phyloP scores from a whole-genome alignment of 2,329 filamentous ascomycete species.

The Aspergillus quadricinctus region DNA sequence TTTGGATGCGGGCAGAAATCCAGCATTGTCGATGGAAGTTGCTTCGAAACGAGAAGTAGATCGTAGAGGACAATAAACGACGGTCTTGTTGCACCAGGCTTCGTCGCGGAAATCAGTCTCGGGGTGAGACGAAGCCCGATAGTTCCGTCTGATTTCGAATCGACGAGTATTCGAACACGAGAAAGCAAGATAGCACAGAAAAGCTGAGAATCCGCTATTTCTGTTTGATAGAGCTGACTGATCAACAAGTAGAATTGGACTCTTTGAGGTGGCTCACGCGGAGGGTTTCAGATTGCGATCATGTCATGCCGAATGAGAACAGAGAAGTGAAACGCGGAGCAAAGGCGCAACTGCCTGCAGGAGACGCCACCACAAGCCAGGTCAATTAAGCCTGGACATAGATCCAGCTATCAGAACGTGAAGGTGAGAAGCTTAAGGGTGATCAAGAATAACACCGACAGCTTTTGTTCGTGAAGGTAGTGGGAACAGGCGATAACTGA shows the following conservation, averaged over 20 bases:
- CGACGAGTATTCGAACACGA: conserved; percentile 5
- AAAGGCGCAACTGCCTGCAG: not conserved
- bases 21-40: conserved; percentile 18
- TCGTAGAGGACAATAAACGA: not conserved
- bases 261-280: not conserved
- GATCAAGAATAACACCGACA: not conserved
- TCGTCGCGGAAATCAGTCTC: conserved; percentile 1
- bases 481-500: not conserved
- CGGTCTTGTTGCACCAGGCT: not conserved
- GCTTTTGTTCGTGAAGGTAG: not conserved
- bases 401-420: not conserved
- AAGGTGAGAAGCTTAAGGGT: not conserved
- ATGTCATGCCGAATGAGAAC: not conserved
- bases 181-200: not conserved
- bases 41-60: conserved; percentile 1
- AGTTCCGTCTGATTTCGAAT: conserved; percentile 12
- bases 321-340: not conserved
- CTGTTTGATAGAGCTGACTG: not conserved
- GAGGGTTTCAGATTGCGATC: not conserved
- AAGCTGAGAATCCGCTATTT: not conserved
- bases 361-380: not conserved
- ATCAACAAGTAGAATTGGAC: not conserved
- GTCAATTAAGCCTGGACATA: not conserved
- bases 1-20: conserved; percentile 8
- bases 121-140: conserved; percentile 9